phyloP scores from a whole-genome alignment of 352 stramenopile species.

The Thalassiosira hispida region DNA sequence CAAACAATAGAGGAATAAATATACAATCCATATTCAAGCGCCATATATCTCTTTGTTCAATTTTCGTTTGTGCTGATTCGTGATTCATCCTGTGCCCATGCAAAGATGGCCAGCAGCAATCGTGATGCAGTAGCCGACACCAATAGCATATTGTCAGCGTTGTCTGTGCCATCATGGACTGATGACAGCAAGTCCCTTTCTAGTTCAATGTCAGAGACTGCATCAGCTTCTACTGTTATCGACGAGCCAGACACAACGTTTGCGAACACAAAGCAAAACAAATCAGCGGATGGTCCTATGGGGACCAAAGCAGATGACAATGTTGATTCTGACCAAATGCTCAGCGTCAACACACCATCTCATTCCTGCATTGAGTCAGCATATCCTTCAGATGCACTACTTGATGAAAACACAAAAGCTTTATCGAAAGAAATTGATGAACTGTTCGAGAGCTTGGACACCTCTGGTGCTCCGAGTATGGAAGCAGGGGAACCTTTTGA shows the following conservation, averaged over 20 bases:
- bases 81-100: too few species aligned
- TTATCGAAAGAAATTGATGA: conserved; percentile 11
- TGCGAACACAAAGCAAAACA: too few species aligned
- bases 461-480: too few species aligned
- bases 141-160: background rate
- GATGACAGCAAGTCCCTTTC: background rate
- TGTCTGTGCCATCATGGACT: background rate
- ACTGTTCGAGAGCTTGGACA: background rate
- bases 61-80: too few species aligned
- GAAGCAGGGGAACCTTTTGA: conserved; percentile 1
- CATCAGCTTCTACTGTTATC: background rate
- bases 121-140: background rate
- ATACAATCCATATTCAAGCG: too few species aligned
- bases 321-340: background rate
- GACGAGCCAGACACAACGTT: too few species aligned
- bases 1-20: too few species aligned
- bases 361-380: conserved; percentile 3
- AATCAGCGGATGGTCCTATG: too few species aligned
- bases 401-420: background rate
- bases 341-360: background rate
- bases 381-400: conserved; percentile 1
- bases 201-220: conserved; percentile 7
- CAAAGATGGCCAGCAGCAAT: too few species aligned
- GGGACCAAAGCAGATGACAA: background rate
- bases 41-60: too few species aligned